Conservation (phyloP, 2,329 filamentous ascomycete genomes). For the Pseudomassariella vexata region DNA sequence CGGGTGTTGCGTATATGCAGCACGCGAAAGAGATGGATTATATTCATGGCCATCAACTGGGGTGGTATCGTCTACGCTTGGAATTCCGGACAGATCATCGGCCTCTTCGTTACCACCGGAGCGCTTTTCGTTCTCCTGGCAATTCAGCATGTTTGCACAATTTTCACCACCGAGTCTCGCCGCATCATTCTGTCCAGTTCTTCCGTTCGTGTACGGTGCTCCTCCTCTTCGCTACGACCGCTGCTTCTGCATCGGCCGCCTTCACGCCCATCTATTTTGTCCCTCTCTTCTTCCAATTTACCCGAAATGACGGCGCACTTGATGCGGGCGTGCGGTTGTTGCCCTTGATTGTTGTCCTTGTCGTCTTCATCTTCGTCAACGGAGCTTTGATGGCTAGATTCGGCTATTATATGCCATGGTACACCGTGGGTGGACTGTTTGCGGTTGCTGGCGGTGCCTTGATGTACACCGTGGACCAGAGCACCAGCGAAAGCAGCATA, state of each 20-base stretch:
- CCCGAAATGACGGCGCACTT: slow-evolving; percentile 29
- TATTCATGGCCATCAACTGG: slow-evolving; percentile 46
- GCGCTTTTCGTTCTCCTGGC: slow-evolving; percentile 35
- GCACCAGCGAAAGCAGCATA: slow-evolving; percentile 15
- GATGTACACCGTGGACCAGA: slow-evolving; percentile 14
- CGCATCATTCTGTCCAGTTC: slow-evolving; percentile 39
- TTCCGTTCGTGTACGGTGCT: not conserved
- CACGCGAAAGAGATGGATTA: slow-evolving; percentile 14
- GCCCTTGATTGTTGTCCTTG: slow-evolving; percentile 30
- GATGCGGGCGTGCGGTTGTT: slow-evolving; percentile 34
- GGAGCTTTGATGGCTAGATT: slow-evolving; percentile 20
- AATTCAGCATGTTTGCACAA: slow-evolving; percentile 35
- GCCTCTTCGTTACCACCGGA: slow-evolving; percentile 35
- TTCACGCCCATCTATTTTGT: slow-evolving; percentile 39
- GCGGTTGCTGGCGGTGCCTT: slow-evolving; percentile 27
- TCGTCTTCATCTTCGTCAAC: slow-evolving; percentile 27
- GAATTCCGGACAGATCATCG: slow-evolving; percentile 36
- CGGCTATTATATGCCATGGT: slow-evolving; percentile 31
- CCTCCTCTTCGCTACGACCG: slow-evolving; percentile 34
- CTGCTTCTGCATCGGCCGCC: slow-evolving; percentile 11
- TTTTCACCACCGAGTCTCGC: slow-evolving; percentile 31
- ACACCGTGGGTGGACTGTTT: slow-evolving; percentile 27
- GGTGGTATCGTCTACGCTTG: slow-evolving; percentile 44
- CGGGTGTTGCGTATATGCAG: too few relatives aligned
- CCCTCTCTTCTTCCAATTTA: slow-evolving; percentile 48